These are phyloP conservation scores for Aphanomyces stellatus DNA, from an alignment of 352 stramenopile genomes.

Conservation along the genomic window DNA sequence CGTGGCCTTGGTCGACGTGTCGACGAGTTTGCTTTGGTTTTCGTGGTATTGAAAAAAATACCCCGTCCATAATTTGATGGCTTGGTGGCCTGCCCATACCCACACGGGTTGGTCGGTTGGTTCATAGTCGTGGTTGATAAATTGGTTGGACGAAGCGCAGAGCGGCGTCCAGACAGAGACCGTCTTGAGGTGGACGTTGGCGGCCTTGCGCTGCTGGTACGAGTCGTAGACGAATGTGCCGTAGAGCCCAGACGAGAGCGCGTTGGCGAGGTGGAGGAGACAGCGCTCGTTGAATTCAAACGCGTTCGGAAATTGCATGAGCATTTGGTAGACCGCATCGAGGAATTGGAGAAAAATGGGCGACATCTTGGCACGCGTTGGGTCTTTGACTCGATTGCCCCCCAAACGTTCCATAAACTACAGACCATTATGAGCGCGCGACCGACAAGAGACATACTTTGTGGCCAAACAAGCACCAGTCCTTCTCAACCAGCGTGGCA, in stretches of 20 bases:
- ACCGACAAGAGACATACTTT: conserved; percentile 26
- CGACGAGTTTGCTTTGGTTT: not conserved
- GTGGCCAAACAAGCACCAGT: conserved; percentile 81
- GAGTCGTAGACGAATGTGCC: conserved; percentile 79
- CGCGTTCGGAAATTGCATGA: conserved; percentile 62
- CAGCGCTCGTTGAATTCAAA: conserved; percentile 86
- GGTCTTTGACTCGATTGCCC: conserved; percentile 63
- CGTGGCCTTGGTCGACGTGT: not conserved
- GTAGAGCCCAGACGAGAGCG: conserved; percentile 70
- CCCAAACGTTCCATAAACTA: conserved; percentile 54
- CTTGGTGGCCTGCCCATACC: conserved; percentile 71
- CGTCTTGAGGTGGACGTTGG: conserved; percentile 39
- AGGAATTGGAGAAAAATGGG: conserved; percentile 84
- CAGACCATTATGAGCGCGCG: not conserved
- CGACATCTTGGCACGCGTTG: conserved; percentile 65
- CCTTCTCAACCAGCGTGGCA: conserved; percentile 73
- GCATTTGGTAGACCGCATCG: conserved; percentile 76
- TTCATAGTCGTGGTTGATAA: conserved; percentile 44
- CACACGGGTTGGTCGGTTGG: conserved; percentile 49
- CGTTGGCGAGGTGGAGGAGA: conserved; percentile 69
- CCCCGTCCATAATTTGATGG: conserved; percentile 69
- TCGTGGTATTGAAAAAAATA: conserved; percentile 71
- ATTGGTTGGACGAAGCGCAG: conserved; percentile 38
- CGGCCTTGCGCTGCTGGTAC: conserved; percentile 53
- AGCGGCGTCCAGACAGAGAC: conserved; percentile 78